These are phyloP conservation scores for Arctium lappa DNA, from an alignment of 129 eudicot genomes.

Conservation along the genomic window DNA sequence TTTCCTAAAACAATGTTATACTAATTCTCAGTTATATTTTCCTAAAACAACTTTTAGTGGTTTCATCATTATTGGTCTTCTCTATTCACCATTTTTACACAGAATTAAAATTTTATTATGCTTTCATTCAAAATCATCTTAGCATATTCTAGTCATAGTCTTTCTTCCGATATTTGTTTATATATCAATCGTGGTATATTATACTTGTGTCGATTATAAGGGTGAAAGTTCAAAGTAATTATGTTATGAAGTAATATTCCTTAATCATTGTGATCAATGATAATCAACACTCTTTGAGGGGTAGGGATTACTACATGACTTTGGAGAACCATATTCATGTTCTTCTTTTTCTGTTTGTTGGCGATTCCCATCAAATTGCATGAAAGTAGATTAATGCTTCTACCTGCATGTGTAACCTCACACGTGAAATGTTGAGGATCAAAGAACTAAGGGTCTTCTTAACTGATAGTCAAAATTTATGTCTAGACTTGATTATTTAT, in stretches of 20 bases:
- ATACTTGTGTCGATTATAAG: not conserved
- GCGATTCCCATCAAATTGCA: not conserved
- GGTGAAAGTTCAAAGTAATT: not conserved
- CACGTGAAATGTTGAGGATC: not conserved
- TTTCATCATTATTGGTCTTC: not conserved
- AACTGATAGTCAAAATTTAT: not conserved
- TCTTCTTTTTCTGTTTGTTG: not conserved
- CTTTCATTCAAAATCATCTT: not conserved
- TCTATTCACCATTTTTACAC: not conserved
- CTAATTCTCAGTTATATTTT: too few species aligned
- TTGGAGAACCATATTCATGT: not conserved
- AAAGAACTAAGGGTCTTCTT: not conserved
- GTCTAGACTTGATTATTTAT: not conserved
- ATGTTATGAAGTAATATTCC: not conserved
- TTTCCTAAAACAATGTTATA: too few species aligned
- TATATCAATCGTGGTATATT: not conserved
- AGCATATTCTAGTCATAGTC: not conserved
- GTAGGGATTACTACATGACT: constrained; percentile 2
- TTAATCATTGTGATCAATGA: not conserved
- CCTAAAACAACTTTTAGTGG: not conserved
- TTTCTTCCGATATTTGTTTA: not conserved
- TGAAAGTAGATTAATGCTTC: not conserved
- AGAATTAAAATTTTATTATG: too few species aligned
- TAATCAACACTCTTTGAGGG: not conserved
- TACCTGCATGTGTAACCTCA: not conserved